Conservation (phyloP, 192 early-diverging fungal species). For the Backusella tarrabulga region DNA sequence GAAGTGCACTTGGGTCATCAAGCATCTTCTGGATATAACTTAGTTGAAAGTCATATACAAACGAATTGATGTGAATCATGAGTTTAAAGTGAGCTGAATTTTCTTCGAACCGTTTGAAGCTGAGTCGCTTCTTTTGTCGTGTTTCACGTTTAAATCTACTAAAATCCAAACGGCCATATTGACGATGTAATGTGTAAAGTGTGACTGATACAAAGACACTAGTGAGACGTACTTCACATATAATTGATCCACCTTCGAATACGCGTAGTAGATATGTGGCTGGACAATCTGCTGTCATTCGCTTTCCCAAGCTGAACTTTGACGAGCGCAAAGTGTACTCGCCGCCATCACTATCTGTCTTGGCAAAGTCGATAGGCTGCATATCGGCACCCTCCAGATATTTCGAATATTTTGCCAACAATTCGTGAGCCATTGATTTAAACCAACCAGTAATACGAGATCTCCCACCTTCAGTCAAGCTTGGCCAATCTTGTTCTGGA, state of each 20-base stretch:
- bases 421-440: conserved; percentile 34
- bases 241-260: conserved; percentile 57
- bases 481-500: conserved; percentile 11
- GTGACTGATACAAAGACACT: conserved; percentile 57
- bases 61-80: conserved; percentile 56
- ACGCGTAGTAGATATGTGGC: conserved; percentile 50
- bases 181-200: conserved; percentile 50
- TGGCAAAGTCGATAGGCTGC: conserved; percentile 49
- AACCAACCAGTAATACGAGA: conserved; percentile 36
- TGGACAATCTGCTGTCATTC: conserved; percentile 38
- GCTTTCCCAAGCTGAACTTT: conserved; percentile 36
- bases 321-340: conserved; percentile 38
- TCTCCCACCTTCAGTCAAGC: not conserved
- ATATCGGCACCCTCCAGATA: conserved; percentile 55
- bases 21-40: conserved; percentile 46
- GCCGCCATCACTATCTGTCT: conserved; percentile 24
- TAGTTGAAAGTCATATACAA: conserved; percentile 60
- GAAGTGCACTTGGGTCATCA: conserved; percentile 14
- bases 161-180: conserved; percentile 40
- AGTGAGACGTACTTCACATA: conserved; percentile 54
- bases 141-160: conserved; percentile 10
- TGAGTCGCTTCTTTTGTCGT: conserved; percentile 25
- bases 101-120: conserved; percentile 48
- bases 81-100: conserved; percentile 54
- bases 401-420: conserved; percentile 48